Conservation (phyloP, 2,329 filamentous ascomycete species). For the Scedosporium aurantiacum region DNA sequence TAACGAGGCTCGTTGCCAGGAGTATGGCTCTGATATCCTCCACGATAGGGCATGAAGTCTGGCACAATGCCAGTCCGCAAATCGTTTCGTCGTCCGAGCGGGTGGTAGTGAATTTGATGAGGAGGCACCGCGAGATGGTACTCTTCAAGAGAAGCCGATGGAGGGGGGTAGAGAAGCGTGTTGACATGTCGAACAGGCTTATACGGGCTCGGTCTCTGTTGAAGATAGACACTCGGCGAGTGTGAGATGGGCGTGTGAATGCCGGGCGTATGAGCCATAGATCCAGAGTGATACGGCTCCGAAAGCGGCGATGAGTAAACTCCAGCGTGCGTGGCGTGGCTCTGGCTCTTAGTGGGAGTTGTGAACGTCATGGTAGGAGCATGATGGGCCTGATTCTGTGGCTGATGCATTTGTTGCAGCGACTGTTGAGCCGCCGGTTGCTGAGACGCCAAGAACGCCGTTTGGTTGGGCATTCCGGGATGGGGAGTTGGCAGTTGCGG, state of each 20-base stretch:
- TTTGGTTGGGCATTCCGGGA: slow-evolving; percentile 6
- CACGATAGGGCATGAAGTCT: slow-evolving; percentile 32
- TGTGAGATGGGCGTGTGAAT: slow-evolving; percentile 56
- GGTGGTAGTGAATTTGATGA: slow-evolving; percentile 74
- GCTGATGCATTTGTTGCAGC: not conserved
- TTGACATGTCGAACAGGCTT: slow-evolving; percentile 82
- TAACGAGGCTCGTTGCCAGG: not conserved
- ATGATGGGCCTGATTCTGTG: slow-evolving; percentile 3
- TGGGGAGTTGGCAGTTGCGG: slow-evolving; percentile 18
- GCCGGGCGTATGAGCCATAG: slow-evolving; percentile 45
- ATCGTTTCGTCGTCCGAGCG: slow-evolving; percentile 57
- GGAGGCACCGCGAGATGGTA: slow-evolving; percentile 53
- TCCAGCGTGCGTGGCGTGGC: slow-evolving; percentile 37
- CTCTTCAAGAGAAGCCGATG: slow-evolving; percentile 66
- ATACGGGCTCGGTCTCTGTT: slow-evolving; percentile 84
- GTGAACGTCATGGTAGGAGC: slow-evolving; percentile 26
- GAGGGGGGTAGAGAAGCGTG: slow-evolving; percentile 80
- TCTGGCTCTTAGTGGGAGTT: slow-evolving; percentile 43
- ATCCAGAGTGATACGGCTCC: slow-evolving; percentile 44
- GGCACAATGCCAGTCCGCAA: slow-evolving; percentile 62
- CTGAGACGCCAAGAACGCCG: slow-evolving; percentile 11
- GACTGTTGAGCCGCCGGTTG: slow-evolving; percentile 7
- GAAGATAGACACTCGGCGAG: slow-evolving; percentile 79
- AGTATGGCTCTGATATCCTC: slow-evolving; percentile 9
- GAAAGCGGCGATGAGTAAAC: slow-evolving; percentile 58